Evolutionary conservation across 73 alveolate genomes (phyloP), one percentile per base, ranked within the genome.

Genomic region (Paramecium biaurelia): DNA sequence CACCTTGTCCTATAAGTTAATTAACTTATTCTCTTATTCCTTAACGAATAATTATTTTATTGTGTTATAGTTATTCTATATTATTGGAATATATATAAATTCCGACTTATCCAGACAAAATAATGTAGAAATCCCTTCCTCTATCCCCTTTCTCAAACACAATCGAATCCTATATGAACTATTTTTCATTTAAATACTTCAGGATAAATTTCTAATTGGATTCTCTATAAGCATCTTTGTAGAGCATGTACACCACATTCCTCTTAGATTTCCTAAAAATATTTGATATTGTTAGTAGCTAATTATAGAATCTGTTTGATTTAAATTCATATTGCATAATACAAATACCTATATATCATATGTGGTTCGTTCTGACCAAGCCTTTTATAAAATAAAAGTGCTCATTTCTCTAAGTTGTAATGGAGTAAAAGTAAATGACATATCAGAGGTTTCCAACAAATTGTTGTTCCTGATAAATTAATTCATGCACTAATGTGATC

Each of bases 31-130:
- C 87, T 74, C 59, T 74, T n/a, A 37, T 74, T 37, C 23, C 56
- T 10, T 10, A 41, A 11, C 84, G 41, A 63, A 74, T 74, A 28
- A 3, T 74, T 12, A 41, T 74, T 32, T 41, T 74, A 41, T 74
- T 74, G 59, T 37, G 24, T 15, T 74, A n/a, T 4, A 63, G 45
- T 26, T 26, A 63, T 63, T 63, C 84, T n/a, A 63, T 63, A 63
- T 63, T 32, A 63, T 63, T 63, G 11, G 84, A 63, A 72, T 15
- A 79, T 30, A 89, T 53, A 70, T 70, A 89, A 38, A 89, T 53
- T 14, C 94, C 94, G 2, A 89, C 94, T 56, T 63, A 18, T 2
- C 94, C 94, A 11, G 58, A 57, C n/a, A 89, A 57, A 11, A 89
- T 89, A 10, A 89, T 70, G 28, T 89, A 89, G 56, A 89, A 89